Evolutionary conservation across 345 rosid species (phyloP), one percentile per base, ranked within the genome.

Genomic region (Hibiscus syriacus): DNA sequence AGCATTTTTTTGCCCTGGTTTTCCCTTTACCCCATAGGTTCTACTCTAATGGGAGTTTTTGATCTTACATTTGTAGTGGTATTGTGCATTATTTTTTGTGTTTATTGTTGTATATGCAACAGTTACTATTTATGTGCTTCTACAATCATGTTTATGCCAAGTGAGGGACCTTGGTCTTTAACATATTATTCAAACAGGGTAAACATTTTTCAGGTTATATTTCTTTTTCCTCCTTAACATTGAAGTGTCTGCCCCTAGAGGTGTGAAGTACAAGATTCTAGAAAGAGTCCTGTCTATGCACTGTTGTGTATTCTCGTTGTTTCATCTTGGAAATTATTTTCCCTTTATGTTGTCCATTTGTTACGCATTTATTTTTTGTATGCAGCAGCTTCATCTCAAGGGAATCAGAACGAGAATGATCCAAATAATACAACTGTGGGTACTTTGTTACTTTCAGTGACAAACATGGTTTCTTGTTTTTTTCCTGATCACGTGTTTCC

Each of bases 361-460:
- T 72, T 52, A 54, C 52, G n/a, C 45, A 34, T 74, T 67, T 71
- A 52, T 55, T 75, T 77, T 58, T 72, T n/a, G 23, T 63, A 46
- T 85, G 91, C 96, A n/a, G n/a, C n/a, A 93, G 98, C 87, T 70
- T 84, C 96, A n/a, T 84, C 80, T 66, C 85, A 86, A 71, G 83
- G 82, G 75, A 65, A 76, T 72, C 90, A 78, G 70, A 77, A 55
- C 70, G 98, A 93, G 55, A 78, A 72, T 59, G 97, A 93, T 76
- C 97, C 97, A 30, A 88, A 74, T 80, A 93, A 93, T 74, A 93
- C 96, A 66, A 93, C 97, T 62, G 98, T 92, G 84, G 71, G 91
- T 84, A 57, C 70, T 80, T 64, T 55, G 25, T 79, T 19, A 50
- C 55, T 74, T 66, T 48, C 22, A 52, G 6, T 64, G 13, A 39